Evolutionary conservation across 257 asterid genomes (phyloP).

Genomic region (Eucommia ulmoides): DNA sequence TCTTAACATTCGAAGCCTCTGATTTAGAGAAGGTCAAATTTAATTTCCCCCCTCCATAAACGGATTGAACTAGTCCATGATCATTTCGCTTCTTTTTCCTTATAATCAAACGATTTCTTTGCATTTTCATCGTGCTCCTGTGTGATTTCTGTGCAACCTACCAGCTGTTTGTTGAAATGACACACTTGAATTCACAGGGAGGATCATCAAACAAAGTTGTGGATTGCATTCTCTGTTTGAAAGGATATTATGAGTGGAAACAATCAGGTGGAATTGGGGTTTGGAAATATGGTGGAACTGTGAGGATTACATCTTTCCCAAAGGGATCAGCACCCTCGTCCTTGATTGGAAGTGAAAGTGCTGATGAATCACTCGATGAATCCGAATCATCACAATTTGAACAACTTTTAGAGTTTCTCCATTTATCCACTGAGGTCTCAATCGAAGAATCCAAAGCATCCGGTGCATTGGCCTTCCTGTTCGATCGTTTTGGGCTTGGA

Average conservation of each 20-base stretch:
- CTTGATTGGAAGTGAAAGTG: constrained; percentile 57
- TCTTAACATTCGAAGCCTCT: constrained; percentile 79
- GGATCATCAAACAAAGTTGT: constrained; percentile 92
- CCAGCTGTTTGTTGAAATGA: constrained; percentile 6
- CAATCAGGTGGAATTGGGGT: constrained; percentile 84
- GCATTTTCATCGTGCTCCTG: neutral
- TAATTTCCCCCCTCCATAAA: too few species aligned
- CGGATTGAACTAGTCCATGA: too few species aligned
- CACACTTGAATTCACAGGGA: constrained; percentile 35
- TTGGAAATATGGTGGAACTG: constrained; percentile 88
- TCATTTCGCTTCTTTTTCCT: neutral
- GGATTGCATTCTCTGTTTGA: constrained; percentile 81
- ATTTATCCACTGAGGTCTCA: constrained; percentile 37
- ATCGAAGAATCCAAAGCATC: constrained; percentile 54
- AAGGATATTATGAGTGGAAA: constrained; percentile 85
- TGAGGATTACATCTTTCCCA: constrained; percentile 52
- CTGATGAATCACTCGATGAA: constrained; percentile 51
- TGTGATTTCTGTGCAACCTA: too few species aligned
- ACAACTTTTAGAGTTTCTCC: constrained; percentile 60
- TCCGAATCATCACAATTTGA: constrained; percentile 75
- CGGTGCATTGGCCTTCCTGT: constrained; percentile 49
- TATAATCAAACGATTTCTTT: neutral
- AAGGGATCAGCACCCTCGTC: constrained; percentile 60
- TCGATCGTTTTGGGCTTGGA: constrained; percentile 57
- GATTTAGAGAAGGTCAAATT: constrained; percentile 76